A percentile compares a stretch with the other conserved stretches of the same genome.
Evolutionary conservation across 495 filamentous ascomycete genomes (phyloP).

Genomic region (Penicillium alfredii): DNA sequence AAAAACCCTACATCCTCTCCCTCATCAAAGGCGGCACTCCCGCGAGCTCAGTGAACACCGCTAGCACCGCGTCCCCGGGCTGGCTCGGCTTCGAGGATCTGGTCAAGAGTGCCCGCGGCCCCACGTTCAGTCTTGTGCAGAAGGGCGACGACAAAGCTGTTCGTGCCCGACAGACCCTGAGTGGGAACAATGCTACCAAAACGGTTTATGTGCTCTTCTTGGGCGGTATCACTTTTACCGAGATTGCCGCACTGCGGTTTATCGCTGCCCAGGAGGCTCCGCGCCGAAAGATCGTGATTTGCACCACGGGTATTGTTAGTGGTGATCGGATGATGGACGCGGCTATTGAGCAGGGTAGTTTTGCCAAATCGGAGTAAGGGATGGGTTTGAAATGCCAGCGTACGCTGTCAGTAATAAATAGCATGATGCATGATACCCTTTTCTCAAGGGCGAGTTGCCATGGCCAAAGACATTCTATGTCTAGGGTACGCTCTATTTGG

Average conservation of each 20-base stretch:
- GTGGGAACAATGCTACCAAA: slow-evolving; percentile 61
- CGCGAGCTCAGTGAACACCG: slow-evolving; percentile 40
- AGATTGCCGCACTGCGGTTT: slow-evolving; percentile 91
- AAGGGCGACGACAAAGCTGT: slow-evolving; percentile 91
- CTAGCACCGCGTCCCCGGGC: slow-evolving; percentile 62
- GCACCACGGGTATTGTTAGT: slow-evolving; percentile 84
- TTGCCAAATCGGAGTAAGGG: slow-evolving; percentile 38
- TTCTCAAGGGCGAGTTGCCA: no score
- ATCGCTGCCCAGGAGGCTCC: slow-evolving; percentile 82
- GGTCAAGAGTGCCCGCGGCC: slow-evolving; percentile 75
- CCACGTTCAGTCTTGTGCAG: slow-evolving; percentile 87
- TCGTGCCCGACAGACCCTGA: slow-evolving; percentile 75
- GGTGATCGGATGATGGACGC: slow-evolving; percentile 86
- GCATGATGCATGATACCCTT: no score
- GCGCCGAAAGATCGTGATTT: slow-evolving; percentile 79
- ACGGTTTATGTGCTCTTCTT: slow-evolving; percentile 91
- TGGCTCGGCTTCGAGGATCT: slow-evolving; percentile 90
- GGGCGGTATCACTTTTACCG: slow-evolving; percentile 89
- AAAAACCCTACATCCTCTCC: slow-evolving; percentile 76
- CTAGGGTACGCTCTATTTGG: no score
- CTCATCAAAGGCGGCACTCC: slow-evolving; percentile 53
- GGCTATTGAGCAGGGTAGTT: slow-evolving; percentile 68
- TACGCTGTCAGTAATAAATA: no score
- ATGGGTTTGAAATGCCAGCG: no score
- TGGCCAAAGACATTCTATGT: no score